Base-by-base conservation (phyloP, 169 alveolate genomes). In the Cryptosporidium muris region DNA sequence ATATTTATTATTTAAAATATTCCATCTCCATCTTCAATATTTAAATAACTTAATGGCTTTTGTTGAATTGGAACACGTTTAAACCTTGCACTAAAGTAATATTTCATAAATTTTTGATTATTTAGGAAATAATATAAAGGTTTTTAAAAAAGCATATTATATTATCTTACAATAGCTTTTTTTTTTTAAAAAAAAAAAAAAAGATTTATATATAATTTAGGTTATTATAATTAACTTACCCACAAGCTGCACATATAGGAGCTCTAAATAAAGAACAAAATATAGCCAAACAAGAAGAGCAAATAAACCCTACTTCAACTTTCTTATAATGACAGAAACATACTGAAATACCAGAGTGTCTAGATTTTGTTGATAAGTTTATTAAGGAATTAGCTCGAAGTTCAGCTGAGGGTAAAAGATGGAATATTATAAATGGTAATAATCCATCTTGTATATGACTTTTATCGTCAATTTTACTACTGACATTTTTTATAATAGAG, bases 271-370 rank as follows among this genome's bases (percentile, higher is more conserved):
- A 8, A 6, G 67, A 74, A 60, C 85, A 74, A 60, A 74, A 74
- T 43, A 74, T 74, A 3, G 85, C 54, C 36, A 74, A 8, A 25
- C 85, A 74, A 5, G 85, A 74, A 4, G 85, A 74, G 48, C 85
- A 74, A 3, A 74, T 63, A 43, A 58, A 74, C 40, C 85, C 85
- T 58, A 74, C 60, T 5, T 74, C 85, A 25, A 74, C 25, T 58
- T 74, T 74, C 53, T 74, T 36, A 16, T 74, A 68, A 42, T 74
- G 85, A 37, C 85, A 74, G 45, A 74, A 74, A 49, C 85, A 74
- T 12, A 74, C 85, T 16, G 67, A 66, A 42, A 74, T 47, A 49
- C 85, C 85, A 7, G 68, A 58, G 7, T 74, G 85, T 38, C 60
- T 74, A 9, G 85, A 38, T 25, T 36, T 74, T 1, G 54, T 74